phyloP scores from a whole-genome alignment of 192 early-diverging fungal genomes.

The Cetraspora pellucida region DNA sequence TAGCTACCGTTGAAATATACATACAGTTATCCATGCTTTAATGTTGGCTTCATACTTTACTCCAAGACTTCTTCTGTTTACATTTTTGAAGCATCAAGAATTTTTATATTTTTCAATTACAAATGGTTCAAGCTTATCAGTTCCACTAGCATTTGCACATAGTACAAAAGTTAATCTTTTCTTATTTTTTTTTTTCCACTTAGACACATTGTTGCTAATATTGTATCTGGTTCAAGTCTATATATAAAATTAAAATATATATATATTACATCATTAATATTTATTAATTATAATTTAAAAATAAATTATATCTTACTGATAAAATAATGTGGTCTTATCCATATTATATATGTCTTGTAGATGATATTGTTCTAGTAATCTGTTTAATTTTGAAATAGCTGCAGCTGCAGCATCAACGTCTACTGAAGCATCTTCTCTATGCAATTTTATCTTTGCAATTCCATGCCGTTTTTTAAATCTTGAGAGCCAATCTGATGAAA shows the following conservation, averaged over 20 bases:
- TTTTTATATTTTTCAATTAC: slow-evolving; percentile 31
- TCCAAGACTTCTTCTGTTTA: slow-evolving; percentile 13
- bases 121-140: slow-evolving; percentile 21
- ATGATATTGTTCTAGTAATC: slow-evolving; percentile 1
- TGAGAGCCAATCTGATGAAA: slow-evolving; percentile 43
- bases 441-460: slow-evolving; percentile 29
- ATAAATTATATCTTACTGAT: not conserved
- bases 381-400: not conserved
- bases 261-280: not conserved
- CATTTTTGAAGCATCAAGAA: slow-evolving; percentile 9
- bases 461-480: slow-evolving; percentile 49
- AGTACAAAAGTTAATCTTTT: slow-evolving; percentile 6
- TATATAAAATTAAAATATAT: not conserved
- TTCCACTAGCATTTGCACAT: slow-evolving; percentile 26
- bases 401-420: slow-evolving; percentile 10
- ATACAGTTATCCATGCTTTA: not conserved
- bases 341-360: slow-evolving; percentile 31
- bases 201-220: not conserved
- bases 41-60: slow-evolving; percentile 10
- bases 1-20: too few relatives aligned
- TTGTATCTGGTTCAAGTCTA: slow-evolving; percentile 7
- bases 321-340: slow-evolving; percentile 28
- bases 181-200: slow-evolving; percentile 24
- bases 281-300: too few relatives aligned
- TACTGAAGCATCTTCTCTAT: slow-evolving; percentile 15